Evolutionary conservation across 352 stramenopile species (phyloP), one percentile per base, ranked within the genome.

Genomic region (Pythium phragmiticola): DNA sequence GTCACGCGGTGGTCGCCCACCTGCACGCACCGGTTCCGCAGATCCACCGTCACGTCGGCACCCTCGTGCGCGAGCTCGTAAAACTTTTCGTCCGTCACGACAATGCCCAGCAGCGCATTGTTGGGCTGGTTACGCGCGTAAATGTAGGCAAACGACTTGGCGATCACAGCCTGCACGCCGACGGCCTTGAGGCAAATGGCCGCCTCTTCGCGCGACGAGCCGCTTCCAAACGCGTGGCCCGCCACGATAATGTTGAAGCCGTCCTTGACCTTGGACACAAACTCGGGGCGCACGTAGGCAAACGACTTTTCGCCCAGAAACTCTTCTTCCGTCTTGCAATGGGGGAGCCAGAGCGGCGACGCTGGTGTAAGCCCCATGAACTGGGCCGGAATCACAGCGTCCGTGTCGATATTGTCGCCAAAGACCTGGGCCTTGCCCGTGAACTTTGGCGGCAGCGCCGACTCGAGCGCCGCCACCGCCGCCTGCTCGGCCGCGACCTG

Each of bases 101-200:
- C 77, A 59, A 93, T 91, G 19, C 84, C 84, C 62, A 93, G 58
- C 58, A 93, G 70, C 36, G 84, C 84, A 43, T 93, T 93, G 74
- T 93, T 93, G 41, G 82, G 82, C 68, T 93, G 84, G 74, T 93
- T 93, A 37, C 84, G 80, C 9, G 84, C 82, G 71, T 93, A 93
- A 52, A 93, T 93, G 69, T 93, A 93, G 26, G 84, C 84, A 65
- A 93, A 93, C 55, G 84, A 93, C 68, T 91, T 91, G 65, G 84
- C 84, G 50, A 93, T 93, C 46, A 93, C 84, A 7, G 84, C 84
- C 66, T 91, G 78, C 21, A 93, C 77, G 41, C 84, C 84, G 2
- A 90, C 72, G 12, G 84, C 84, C 76, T 93, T 93, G 42, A 93
- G 78, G 48, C 82, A 93, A 47, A 90, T 89, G 16, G 84, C 84